Percentiles rank a stretch among this genome's conserved stretches.
Evolutionary conservation across 305 asterid genomes (phyloP).

Genomic region (Petunia hybrid): DNA sequence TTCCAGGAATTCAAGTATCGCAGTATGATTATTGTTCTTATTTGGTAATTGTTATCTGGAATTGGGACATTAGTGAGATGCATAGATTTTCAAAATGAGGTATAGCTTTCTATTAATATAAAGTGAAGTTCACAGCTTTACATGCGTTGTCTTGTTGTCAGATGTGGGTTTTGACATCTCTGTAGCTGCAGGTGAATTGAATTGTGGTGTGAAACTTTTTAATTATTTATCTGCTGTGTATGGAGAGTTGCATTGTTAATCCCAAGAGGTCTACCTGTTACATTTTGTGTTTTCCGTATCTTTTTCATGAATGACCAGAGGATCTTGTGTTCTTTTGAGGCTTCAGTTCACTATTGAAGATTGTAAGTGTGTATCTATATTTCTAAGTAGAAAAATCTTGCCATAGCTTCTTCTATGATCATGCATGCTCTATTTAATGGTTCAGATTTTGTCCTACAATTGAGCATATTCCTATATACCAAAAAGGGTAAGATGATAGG

Average conservation of each 20-base stretch:
- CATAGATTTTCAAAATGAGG: not conserved
- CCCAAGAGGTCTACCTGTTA: not conserved
- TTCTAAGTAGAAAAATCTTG: not conserved
- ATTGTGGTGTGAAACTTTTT: not conserved
- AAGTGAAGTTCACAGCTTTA: not conserved
- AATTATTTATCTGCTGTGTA: not conserved
- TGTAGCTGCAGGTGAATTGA: not conserved
- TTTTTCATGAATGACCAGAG: not conserved
- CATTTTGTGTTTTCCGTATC: not conserved
- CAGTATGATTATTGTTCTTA: too few species aligned
- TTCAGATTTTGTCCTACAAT: conserved; percentile 8
- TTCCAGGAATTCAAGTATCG: too few species aligned
- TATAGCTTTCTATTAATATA: not conserved
- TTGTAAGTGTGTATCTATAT: not conserved
- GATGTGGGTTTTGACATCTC: not conserved
- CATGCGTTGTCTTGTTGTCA: not conserved
- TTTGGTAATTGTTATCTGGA: too few species aligned
- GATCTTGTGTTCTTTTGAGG: not conserved
- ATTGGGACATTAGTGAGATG: too few species aligned
- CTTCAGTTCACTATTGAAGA: not conserved
- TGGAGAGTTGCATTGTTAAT: not conserved
- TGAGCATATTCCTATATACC: not conserved
- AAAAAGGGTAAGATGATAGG: not conserved
- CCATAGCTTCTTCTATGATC: not conserved
- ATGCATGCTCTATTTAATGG: not conserved